Evolutionary conservation across 2,329 filamentous ascomycete species (phyloP), one percentile per base, ranked within the genome.

Genomic region (Verticillium tricorpus): DNA sequence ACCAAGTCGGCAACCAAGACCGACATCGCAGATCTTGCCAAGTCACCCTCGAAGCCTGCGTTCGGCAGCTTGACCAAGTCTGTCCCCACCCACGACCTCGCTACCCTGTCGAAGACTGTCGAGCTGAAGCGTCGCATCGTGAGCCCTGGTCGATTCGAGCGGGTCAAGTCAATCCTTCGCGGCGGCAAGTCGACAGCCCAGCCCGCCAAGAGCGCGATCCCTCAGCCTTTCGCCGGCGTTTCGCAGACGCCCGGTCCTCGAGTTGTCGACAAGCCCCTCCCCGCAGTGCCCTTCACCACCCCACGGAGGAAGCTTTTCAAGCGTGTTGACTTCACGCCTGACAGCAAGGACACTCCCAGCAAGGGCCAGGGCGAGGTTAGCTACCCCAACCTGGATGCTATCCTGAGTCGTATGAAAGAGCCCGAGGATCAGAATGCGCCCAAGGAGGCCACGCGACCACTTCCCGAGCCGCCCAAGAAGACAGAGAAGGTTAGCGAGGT

Each of bases 241-340:
- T 80, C 80, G 0, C 80, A 81, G 69, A 84, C 82, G 0, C 82
- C 83, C 2, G 76, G 71, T 9, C 76, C 78, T 8, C 66, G 70
- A 1, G 74, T 73, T 19, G 71, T 82, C 14, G 79, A 86, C 35
- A 86, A 85, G 67, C 77, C 80, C 25, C 71, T 87, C 35, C 82
- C 82, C 59, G 71, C 78, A 3, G 72, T 81, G 19, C 80, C 84
- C 6, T 76, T 86, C 60, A 87, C 86, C 5, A 92, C 89, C 1
- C 90, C 89, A 8, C 87, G 88, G 35, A 83, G 87, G 28, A 90
- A 87, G 73, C 71, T 80, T 40, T 73, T 77, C 19, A 96, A 96
- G 78, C 89, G 85, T 61, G 91, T 96, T 39, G 88, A 90, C 58
- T 97, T 96, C 69, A 92, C 90, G 0, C 89, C 88, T 0, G 87